Evolutionary conservation across 1,284 basidiomycete species (phyloP).

Genomic region (Apiotrichum mycotoxinovorans): DNA sequence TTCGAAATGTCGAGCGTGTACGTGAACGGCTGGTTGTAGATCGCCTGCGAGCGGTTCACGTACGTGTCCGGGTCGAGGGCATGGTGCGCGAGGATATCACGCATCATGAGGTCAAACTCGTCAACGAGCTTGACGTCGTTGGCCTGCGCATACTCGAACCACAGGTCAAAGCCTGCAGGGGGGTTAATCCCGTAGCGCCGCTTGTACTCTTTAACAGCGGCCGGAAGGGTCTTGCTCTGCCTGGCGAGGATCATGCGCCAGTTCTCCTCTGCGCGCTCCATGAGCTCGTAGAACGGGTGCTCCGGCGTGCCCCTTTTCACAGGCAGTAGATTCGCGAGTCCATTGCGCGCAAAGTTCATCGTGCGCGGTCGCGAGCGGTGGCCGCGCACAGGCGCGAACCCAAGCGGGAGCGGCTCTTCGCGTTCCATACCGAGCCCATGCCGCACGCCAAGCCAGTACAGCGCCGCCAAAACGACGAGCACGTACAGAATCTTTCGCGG

Average conservation of each 20-base stretch:
- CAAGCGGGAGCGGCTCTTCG: conserved; percentile 34
- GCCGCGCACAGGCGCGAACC: conserved; percentile 37
- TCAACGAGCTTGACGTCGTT: conserved; percentile 75
- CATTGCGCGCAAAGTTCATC: conserved; percentile 20
- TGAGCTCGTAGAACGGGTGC: conserved; percentile 48
- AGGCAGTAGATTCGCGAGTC: conserved; percentile 13
- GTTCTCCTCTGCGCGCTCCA: conserved; percentile 43
- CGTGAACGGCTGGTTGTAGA: conserved; percentile 24
- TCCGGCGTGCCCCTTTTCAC: conserved; percentile 21
- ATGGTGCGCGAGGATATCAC: conserved; percentile 45
- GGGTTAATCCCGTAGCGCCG: conserved; percentile 53
- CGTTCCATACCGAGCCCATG: conserved; percentile 45
- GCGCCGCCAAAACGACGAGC: conserved; percentile 39
- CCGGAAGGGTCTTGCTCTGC: conserved; percentile 57
- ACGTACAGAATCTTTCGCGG: conserved; percentile 49
- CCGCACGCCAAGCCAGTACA: conserved; percentile 50
- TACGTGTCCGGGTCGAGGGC: conserved; percentile 42
- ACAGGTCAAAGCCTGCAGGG: conserved; percentile 51
- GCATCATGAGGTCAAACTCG: conserved; percentile 53
- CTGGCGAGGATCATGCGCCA: conserved; percentile 28
- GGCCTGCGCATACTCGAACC: conserved; percentile 62
- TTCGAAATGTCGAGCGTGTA: conserved; percentile 40
- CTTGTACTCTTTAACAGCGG: conserved; percentile 59
- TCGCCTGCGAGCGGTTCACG: conserved; percentile 26
- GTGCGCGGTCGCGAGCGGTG: conserved; percentile 26